Percentiles rank a stretch among this genome's conserved stretches.
These are phyloP conservation scores for Phyllosticta capitalensis DNA, from an alignment of 2,329 filamentous ascomycete species.

Conservation along the genomic window DNA sequence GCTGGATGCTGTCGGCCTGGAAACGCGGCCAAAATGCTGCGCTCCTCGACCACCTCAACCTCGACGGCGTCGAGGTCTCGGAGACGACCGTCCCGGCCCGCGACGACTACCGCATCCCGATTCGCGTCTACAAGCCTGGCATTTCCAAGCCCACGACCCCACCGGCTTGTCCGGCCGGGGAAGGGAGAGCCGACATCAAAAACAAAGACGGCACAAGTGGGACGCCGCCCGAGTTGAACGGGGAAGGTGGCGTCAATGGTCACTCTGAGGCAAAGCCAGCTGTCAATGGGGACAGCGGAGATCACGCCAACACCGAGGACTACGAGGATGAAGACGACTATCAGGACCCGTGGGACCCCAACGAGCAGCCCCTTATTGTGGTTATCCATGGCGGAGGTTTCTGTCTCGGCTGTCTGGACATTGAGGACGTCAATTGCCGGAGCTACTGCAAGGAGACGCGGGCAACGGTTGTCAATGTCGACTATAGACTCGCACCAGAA, in stretches of 20 bases:
- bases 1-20: not conserved
- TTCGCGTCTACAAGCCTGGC: constrained; percentile 16
- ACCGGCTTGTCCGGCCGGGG: not conserved
- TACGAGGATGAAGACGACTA: not conserved
- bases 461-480: constrained; percentile 38
- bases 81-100: constrained; percentile 16
- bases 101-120: constrained; percentile 17
- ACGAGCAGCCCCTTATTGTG: constrained; percentile 14
- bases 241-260: not conserved
- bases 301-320: not conserved
- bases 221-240: not conserved
- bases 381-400: constrained; percentile 20
- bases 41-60: not conserved
- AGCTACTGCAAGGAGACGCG: not conserved
- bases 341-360: constrained; percentile 2
- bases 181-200: not conserved
- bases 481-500: constrained; percentile 53
- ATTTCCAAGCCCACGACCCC: constrained; percentile 14
- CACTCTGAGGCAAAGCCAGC: not conserved
- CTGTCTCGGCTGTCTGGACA: constrained; percentile 17
- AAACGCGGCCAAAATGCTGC: not conserved
- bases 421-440: constrained; percentile 10
- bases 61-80: constrained; percentile 12
- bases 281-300: not conserved
- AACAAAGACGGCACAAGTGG: not conserved